These are phyloP conservation scores for Pythium graminicola DNA, from an alignment of 352 stramenopile genomes.

Conservation along the genomic window DNA sequence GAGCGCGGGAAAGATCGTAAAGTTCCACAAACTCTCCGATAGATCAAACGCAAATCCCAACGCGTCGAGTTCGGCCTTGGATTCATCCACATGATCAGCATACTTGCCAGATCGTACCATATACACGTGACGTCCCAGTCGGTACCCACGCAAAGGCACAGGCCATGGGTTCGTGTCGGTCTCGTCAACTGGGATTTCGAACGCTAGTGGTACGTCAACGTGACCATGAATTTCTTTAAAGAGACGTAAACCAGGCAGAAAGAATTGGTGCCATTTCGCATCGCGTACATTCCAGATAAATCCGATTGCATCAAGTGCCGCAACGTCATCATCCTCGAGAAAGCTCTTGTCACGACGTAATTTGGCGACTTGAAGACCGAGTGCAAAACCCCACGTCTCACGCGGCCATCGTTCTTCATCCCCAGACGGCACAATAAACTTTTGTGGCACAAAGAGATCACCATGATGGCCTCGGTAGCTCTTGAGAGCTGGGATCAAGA, in stretches of 20 bases:
- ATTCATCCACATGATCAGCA: conserved; percentile 33
- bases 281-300: conserved; percentile 89
- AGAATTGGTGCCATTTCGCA: conserved; percentile 65
- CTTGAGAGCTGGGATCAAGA: conserved; percentile 66
- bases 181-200: conserved; percentile 35
- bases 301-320: conserved; percentile 80
- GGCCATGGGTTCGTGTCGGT: conserved; percentile 44
- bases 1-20: conserved; percentile 75
- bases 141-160: conserved; percentile 38
- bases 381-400: conserved; percentile 68
- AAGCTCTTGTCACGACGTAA: conserved; percentile 60
- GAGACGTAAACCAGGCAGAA: conserved; percentile 46
- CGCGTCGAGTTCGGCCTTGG: conserved; percentile 33
- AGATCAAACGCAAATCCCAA: conserved; percentile 64
- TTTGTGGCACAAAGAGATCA: conserved; percentile 89
- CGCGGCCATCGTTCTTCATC: conserved; percentile 65
- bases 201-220: conserved; percentile 52
- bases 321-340: conserved; percentile 50
- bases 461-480: conserved; percentile 75
- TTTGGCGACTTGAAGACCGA: conserved; percentile 87
- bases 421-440: conserved; percentile 77
- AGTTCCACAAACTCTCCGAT: conserved; percentile 47
- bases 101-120: conserved; percentile 65
- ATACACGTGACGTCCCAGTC: conserved; percentile 56
- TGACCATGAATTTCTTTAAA: conserved; percentile 58